Evolutionary conservation across 2,329 filamentous ascomycete species (phyloP), one percentile per base, ranked within the genome.

Genomic region (Aspergillus sp.): DNA sequence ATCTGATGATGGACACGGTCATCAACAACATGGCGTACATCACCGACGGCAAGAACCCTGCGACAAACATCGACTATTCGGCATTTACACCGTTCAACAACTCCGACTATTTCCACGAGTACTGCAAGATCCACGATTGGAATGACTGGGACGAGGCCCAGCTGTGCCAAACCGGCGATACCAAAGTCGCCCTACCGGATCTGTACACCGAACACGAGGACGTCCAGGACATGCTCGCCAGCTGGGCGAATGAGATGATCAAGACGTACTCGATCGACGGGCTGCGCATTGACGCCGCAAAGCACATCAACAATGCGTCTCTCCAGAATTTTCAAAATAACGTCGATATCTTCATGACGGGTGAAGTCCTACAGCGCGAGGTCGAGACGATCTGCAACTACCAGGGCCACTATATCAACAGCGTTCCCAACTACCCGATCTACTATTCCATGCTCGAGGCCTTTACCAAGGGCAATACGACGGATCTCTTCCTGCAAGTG

Each of bases 1-100:
- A 79, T 59, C 62, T 83, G 13, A 82, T 83, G 80, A 74, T 82
- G 48, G 81, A 83, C 61, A 75, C 80, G 2, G 80, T 82, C 6
- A 75, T 79, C 44, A 83, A 83, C 66, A 79, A 83, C 57, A 75
- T 78, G 72, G 76, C 68, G 5, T 72, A 65, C 11, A 67, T 72
- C 12, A 70, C 66, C 4, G 63, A 71, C 46, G 67, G 65, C n/a
- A 60, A 61, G 15, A 41, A 68, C 41, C 68, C 69, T 0, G 64
- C 63, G 4, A 67, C 58, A 2, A 46, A 54, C 30, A 56, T 71
- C 40, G 64, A 71, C 52, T 70, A 69, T 47, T 64, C 64, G 12
- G 51, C 34, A 4, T 62, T 71, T 27, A 64, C 61, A 12, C 68
- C 68, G 12, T 71, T 71, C 56, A 64, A 69, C 42, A 63, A 57